Evolutionary conservation across 2,329 filamentous ascomycete genomes (phyloP).

Genomic region (Cyclaneusma minus): DNA sequence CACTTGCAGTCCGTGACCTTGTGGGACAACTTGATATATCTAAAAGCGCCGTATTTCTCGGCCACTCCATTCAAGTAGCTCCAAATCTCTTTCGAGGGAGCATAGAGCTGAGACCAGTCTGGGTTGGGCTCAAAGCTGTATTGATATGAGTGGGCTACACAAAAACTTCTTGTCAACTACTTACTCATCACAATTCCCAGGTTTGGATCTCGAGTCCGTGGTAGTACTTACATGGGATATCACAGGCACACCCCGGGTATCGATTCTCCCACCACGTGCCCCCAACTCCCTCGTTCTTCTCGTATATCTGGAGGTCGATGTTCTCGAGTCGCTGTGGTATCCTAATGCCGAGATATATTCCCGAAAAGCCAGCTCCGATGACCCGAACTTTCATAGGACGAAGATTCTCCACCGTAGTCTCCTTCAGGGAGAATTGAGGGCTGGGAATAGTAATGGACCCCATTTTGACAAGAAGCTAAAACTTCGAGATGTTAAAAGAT

Average conservation of each 20-base stretch:
- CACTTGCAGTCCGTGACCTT: conserved; percentile 3
- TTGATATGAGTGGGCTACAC: conserved; percentile 41
- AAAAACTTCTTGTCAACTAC: no score
- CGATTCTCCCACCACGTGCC: conserved; percentile 22
- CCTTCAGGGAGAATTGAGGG: conserved; percentile 16
- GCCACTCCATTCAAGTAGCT: conserved; percentile 6
- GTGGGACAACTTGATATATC: conserved; percentile 4
- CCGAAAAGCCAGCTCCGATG: conserved; percentile 20
- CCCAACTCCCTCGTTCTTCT: conserved; percentile 19
- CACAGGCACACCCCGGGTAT: conserved; percentile 19
- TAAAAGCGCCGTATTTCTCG: conserved; percentile 4
- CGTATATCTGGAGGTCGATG: no score
- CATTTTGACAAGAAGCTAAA: no score
- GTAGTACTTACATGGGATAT: conserved; percentile 25
- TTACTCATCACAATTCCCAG: no score
- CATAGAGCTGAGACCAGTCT: conserved; percentile 32
- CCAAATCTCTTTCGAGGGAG: conserved; percentile 6
- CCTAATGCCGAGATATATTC: conserved; percentile 9
- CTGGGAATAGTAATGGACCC: no score
- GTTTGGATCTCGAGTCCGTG: no score
- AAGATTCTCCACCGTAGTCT: conserved; percentile 18
- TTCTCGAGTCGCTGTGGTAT: background rate
- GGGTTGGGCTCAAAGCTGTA: conserved; percentile 45
- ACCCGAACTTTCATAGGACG: conserved; percentile 20
- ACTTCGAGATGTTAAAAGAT: no score